Conservation (phyloP, 2,329 filamentous ascomycete species). For the Colletotrichum sp. region DNA sequence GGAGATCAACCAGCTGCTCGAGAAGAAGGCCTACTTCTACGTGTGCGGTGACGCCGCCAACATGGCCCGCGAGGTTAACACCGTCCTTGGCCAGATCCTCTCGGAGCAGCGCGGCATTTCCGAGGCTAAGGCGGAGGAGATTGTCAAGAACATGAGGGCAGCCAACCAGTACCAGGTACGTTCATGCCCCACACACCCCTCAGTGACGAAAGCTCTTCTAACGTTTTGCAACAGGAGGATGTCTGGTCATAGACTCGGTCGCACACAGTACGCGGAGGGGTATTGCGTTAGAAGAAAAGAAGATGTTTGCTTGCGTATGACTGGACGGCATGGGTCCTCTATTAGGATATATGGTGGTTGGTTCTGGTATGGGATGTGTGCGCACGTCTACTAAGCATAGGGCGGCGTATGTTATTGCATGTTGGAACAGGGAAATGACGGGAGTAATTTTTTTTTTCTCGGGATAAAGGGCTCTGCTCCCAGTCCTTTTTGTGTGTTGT, state of each 20-base stretch:
- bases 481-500: not conserved
- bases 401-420: slow-evolving; percentile 17
- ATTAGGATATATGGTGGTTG: not conserved
- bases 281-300: not conserved
- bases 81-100: slow-evolving; percentile 85
- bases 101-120: slow-evolving; percentile 81
- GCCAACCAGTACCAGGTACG: slow-evolving; percentile 93
- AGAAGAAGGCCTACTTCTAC: slow-evolving; percentile 92
- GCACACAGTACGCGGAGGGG: slow-evolving; percentile 18
- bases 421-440: slow-evolving; percentile 5
- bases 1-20: slow-evolving; percentile 85
- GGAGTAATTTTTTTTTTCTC: not conserved
- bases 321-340: not conserved
- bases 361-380: not conserved
- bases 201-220: slow-evolving; percentile 30
- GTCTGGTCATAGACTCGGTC: slow-evolving; percentile 64
- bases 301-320: not conserved
- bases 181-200: slow-evolving; percentile 19
- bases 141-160: slow-evolving; percentile 95
- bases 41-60: slow-evolving; percentile 97
- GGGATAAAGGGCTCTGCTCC: not conserved
- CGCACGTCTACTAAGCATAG: slow-evolving; percentile 17
- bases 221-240: slow-evolving; percentile 61
- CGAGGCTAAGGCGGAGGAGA: slow-evolving; percentile 89
- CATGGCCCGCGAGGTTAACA: slow-evolving; percentile 94